These are phyloP conservation scores for Exophiala lecanii-corni DNA, from an alignment of 2,329 filamentous ascomycete genomes.

Conservation along the genomic window DNA sequence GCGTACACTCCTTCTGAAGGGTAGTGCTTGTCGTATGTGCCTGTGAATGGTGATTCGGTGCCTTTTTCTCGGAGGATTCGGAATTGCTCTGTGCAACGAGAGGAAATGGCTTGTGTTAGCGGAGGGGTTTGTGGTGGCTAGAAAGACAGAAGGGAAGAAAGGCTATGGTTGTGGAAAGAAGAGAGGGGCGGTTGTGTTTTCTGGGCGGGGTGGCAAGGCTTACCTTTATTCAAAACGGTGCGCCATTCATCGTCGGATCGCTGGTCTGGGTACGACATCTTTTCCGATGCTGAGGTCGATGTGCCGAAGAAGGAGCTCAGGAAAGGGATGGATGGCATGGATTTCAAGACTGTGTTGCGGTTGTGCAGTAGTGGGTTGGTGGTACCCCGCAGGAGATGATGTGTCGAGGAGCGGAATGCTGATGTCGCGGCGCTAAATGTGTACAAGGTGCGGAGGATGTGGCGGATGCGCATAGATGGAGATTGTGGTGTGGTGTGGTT, in stretches of 20 bases:
- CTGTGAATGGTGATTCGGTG: constrained; percentile 75
- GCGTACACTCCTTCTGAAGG: constrained; percentile 72
- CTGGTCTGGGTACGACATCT: constrained; percentile 67
- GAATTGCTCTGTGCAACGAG: constrained; percentile 73
- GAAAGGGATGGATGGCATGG: constrained; percentile 76
- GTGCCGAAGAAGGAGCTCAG: constrained; percentile 70
- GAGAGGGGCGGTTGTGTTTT: neutral
- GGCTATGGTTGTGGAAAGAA: neutral
- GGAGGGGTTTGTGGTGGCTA: neutral
- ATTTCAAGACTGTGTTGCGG: constrained; percentile 43
- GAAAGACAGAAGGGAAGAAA: no score
- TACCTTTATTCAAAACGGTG: constrained; percentile 71
- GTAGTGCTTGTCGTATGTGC: constrained; percentile 83
- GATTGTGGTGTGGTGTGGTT: neutral
- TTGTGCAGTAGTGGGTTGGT: constrained; percentile 21
- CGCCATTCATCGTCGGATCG: constrained; percentile 83
- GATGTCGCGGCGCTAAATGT: constrained; percentile 43
- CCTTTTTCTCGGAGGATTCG: constrained; percentile 87
- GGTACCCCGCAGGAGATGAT: constrained; percentile 1
- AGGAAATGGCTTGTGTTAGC: constrained; percentile 1
- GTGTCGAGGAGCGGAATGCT: constrained; percentile 11
- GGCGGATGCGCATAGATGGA: neutral
- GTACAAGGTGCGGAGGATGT: constrained; percentile 45
- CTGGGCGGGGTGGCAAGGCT: constrained; percentile 19
- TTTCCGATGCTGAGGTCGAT: constrained; percentile 45